phyloP scores from a whole-genome alignment of 306 rosid species.

The Albizia julibrissin region DNA sequence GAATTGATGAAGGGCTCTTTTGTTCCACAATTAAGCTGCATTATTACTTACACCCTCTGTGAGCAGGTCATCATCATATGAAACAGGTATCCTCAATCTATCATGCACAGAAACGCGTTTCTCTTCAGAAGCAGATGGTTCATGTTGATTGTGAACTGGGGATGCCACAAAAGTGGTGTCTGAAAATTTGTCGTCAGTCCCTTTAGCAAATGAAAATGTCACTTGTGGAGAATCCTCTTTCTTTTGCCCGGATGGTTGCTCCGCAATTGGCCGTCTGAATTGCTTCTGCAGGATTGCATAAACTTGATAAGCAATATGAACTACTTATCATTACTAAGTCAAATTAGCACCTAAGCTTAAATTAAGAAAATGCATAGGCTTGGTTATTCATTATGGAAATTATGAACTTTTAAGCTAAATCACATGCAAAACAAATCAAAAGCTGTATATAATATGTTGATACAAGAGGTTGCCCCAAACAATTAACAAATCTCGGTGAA shows the following conservation, averaged over 20 bases:
- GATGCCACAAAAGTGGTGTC: conserved; percentile 20
- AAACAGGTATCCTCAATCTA: conserved; percentile 73
- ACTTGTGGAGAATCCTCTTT: conserved; percentile 39
- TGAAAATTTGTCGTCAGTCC: conserved; percentile 12
- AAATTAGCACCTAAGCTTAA: conserved; percentile 4
- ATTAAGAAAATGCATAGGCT: neutral
- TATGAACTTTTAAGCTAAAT: neutral
- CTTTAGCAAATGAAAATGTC: conserved; percentile 14
- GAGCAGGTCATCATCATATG: conserved; percentile 79
- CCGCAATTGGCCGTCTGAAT: conserved; percentile 56
- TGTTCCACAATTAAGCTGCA: conserved; percentile 35
- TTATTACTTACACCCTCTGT: conserved; percentile 39
- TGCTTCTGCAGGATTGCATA: conserved; percentile 64
- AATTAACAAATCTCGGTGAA: neutral
- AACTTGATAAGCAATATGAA: conserved; percentile 21
- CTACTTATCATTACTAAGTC: neutral
- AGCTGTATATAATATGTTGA: neutral
- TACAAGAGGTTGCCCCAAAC: neutral
- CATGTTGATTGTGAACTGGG: conserved; percentile 38
- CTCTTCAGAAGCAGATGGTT: conserved; percentile 41
- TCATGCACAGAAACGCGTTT: conserved; percentile 59
- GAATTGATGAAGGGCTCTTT: neutral
- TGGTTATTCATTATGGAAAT: neutral
- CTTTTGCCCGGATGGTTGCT: conserved; percentile 39
- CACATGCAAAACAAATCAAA: conserved; percentile 9